These are phyloP conservation scores for Fusarium graminum DNA, from an alignment of 2,329 filamentous ascomycete genomes.

Conservation along the genomic window DNA sequence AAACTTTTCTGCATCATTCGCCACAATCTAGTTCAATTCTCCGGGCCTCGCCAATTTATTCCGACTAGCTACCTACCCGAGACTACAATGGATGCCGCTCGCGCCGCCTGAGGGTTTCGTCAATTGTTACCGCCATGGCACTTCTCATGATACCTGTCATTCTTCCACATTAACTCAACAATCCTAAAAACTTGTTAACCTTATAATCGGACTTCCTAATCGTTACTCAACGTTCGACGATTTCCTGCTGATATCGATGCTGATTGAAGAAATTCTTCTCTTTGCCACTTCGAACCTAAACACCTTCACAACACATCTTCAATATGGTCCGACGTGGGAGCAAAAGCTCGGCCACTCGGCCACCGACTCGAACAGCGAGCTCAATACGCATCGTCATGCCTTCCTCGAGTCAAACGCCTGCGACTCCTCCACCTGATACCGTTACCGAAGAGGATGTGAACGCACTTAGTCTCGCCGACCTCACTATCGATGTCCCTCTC, in stretches of 20 bases:
- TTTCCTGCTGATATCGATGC: not conserved
- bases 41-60: slow-evolving; percentile 16
- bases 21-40: slow-evolving; percentile 21
- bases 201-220: not conserved
- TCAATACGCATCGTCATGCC: slow-evolving; percentile 44
- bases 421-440: slow-evolving; percentile 53
- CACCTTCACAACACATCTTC: not conserved
- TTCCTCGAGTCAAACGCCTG: slow-evolving; percentile 5
- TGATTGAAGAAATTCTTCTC: slow-evolving; percentile 27
- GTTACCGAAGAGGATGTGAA: slow-evolving; percentile 59
- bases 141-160: slow-evolving; percentile 62
- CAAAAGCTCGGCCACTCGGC: slow-evolving; percentile 41
- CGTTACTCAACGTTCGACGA: not conserved
- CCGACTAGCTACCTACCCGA: slow-evolving; percentile 32
- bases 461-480: slow-evolving; percentile 57
- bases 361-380: slow-evolving; percentile 29
- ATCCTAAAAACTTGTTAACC: slow-evolving; percentile 4
- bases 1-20: slow-evolving; percentile 21
- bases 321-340: slow-evolving; percentile 45
- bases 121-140: slow-evolving; percentile 62
- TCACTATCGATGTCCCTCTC: slow-evolving; percentile 59
- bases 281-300: slow-evolving; percentile 23
- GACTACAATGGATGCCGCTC: slow-evolving; percentile 40
- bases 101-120: slow-evolving; percentile 57
- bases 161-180: slow-evolving; percentile 39